These are phyloP conservation scores for Kregervanrija pseudodelftensis DNA, from an alignment of 805 yeast species.

Conservation along the genomic window DNA sequence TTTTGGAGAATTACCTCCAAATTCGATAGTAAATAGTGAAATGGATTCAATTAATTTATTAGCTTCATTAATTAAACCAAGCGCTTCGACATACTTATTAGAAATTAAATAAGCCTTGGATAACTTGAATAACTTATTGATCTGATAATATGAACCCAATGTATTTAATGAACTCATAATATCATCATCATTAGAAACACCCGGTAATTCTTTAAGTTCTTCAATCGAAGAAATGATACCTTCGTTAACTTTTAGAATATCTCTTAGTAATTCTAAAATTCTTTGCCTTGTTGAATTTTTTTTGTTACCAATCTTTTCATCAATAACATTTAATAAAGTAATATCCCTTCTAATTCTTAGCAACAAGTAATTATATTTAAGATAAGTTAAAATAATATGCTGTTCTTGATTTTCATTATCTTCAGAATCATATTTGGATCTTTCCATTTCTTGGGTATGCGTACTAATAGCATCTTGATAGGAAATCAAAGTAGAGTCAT, in stretches of 20 bases:
- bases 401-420: conserved; percentile 56
- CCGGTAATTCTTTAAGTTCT: conserved; percentile 75
- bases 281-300: conserved; percentile 17
- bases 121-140: conserved; percentile 36
- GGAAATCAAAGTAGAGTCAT: conserved; percentile 48
- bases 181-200: conserved; percentile 81
- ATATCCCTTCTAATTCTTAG: conserved; percentile 70
- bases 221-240: conserved; percentile 44
- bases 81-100: conserved; percentile 38
- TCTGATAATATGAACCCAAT: conserved; percentile 41
- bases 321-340: conserved; percentile 31
- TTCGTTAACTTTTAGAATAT: conserved; percentile 42
- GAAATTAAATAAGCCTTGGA: conserved; percentile 38
- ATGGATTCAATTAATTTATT: conserved; percentile 4
- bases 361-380: conserved; percentile 59
- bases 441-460: conserved; percentile 50
- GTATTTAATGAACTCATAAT: conserved; percentile 47
- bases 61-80: conserved; percentile 36
- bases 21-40: conserved; percentile 8
- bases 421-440: conserved; percentile 36
- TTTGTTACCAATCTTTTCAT: conserved; percentile 20
- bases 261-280: conserved; percentile 30
- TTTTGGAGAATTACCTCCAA: conserved; percentile 33
- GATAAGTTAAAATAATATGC: conserved; percentile 68
- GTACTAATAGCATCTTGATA: conserved; percentile 67